Conservation (phyloP, 208 protist genomes). For the Acanthamoeba quina region DNA sequence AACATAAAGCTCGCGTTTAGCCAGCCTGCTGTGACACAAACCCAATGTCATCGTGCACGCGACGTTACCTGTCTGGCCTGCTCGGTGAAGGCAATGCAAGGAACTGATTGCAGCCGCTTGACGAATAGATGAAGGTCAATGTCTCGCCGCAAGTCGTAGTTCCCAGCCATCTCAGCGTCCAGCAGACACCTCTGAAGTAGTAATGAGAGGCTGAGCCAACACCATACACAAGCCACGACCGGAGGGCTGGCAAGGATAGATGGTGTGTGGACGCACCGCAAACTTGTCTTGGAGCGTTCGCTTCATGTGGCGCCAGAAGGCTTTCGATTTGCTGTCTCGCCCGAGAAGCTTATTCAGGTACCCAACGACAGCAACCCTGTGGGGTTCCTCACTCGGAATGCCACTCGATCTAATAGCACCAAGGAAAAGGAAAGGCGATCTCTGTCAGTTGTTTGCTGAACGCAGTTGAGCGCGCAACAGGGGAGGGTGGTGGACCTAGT, state of each 20-base stretch:
- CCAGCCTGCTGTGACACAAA: too few relatives aligned
- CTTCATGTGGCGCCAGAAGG: conserved; percentile 31
- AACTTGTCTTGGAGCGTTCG: neutral
- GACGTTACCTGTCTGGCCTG: neutral
- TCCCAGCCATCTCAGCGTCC: neutral
- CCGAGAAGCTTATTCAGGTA: conserved; percentile 45
- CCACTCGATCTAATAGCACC: neutral
- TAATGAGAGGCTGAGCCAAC: neutral
- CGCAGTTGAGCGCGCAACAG: neutral
- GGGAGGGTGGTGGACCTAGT: neutral
- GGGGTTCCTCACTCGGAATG: conserved; percentile 50
- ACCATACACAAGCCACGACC: neutral
- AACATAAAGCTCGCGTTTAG: too few relatives aligned
- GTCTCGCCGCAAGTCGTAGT: neutral
- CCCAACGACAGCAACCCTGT: neutral
- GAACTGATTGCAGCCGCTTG: neutral
- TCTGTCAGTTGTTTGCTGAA: neutral
- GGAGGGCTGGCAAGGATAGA: too few relatives aligned
- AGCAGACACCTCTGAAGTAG: neutral
- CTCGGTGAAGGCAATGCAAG: neutral
- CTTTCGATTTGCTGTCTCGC: neutral
- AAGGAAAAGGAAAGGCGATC: too few relatives aligned
- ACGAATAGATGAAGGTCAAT: neutral
- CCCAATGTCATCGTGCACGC: too few relatives aligned
- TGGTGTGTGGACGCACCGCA: neutral